Conservation (phyloP, 352 stramenopile species). For the Pythium apleroticum region DNA sequence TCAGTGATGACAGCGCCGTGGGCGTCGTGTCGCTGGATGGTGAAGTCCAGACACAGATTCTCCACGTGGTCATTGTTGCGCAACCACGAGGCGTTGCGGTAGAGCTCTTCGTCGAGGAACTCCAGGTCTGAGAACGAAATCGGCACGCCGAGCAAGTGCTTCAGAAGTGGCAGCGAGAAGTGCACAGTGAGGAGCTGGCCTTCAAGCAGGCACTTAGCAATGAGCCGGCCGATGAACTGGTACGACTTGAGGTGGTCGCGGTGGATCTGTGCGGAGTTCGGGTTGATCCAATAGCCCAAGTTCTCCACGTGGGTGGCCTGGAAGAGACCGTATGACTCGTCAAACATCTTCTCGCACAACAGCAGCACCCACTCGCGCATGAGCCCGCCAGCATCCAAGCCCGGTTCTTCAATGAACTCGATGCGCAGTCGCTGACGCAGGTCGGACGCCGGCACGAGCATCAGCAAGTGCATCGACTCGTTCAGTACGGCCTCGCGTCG, state of each 20-base stretch:
- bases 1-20: slow-evolving; percentile 56
- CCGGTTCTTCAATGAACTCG: slow-evolving; percentile 82
- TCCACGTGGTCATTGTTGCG: slow-evolving; percentile 66
- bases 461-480: slow-evolving; percentile 83
- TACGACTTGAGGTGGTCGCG: slow-evolving; percentile 73
- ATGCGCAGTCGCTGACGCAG: slow-evolving; percentile 75
- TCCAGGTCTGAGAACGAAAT: slow-evolving; percentile 83
- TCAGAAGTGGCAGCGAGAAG: slow-evolving; percentile 77
- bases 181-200: slow-evolving; percentile 76
- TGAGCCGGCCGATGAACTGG: slow-evolving; percentile 72
- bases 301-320: slow-evolving; percentile 70
- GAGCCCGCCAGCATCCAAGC: slow-evolving; percentile 69
- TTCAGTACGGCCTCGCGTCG: slow-evolving; percentile 68
- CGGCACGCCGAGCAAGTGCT: slow-evolving; percentile 75
- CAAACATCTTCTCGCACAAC: slow-evolving; percentile 76
- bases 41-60: slow-evolving; percentile 73
- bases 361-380: slow-evolving; percentile 81
- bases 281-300: slow-evolving; percentile 83
- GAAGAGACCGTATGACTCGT: slow-evolving; percentile 79
- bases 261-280: slow-evolving; percentile 65
- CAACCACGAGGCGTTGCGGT: slow-evolving; percentile 65
- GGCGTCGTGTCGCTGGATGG: slow-evolving; percentile 48
- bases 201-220: slow-evolving; percentile 77
- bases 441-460: slow-evolving; percentile 70
- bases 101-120: slow-evolving; percentile 77